Percentiles rank a stretch among this genome's conserved stretches.
phyloP scores from a whole-genome alignment of 148 eudicot genomes.

The Chenopodium suecicum region DNA sequence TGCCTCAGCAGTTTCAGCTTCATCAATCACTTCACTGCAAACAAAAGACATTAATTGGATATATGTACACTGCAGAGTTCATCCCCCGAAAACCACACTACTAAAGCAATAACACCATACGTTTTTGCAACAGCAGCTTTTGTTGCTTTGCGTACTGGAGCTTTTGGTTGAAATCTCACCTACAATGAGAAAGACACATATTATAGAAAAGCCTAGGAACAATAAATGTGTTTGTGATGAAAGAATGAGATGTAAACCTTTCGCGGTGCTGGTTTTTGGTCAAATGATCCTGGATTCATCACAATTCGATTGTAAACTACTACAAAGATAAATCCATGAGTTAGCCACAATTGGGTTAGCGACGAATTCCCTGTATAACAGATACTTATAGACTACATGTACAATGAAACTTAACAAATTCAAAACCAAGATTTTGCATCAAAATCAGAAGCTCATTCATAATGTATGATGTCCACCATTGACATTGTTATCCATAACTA shows the following conservation, averaged over 20 bases:
- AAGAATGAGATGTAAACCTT: conserved; percentile 33
- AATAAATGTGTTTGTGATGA: no score
- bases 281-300: conserved; percentile 38
- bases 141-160: conserved; percentile 44
- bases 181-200: conserved; percentile 24
- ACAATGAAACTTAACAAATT: no score
- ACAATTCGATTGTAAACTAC: conserved; percentile 7
- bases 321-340: background rate
- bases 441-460: background rate
- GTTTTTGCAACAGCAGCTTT: conserved; percentile 51
- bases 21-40: conserved; percentile 72
- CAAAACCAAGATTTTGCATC: no score
- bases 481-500: no score
- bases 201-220: background rate
- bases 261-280: conserved; percentile 31
- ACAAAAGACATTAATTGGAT: conserved; percentile 11
- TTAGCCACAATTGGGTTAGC: background rate
- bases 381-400: no score
- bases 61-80: background rate
- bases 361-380: background rate
- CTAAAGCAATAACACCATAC: conserved; percentile 41
- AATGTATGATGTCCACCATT: no score
- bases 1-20: conserved; percentile 45
- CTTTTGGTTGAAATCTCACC: conserved; percentile 75
- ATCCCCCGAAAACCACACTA: background rate